Percentiles rank a stretch among this genome's conserved stretches.
Conservation (phyloP, 225 moss, liverwort and hornwort species). For the Takakia lepidozioides region DNA sequence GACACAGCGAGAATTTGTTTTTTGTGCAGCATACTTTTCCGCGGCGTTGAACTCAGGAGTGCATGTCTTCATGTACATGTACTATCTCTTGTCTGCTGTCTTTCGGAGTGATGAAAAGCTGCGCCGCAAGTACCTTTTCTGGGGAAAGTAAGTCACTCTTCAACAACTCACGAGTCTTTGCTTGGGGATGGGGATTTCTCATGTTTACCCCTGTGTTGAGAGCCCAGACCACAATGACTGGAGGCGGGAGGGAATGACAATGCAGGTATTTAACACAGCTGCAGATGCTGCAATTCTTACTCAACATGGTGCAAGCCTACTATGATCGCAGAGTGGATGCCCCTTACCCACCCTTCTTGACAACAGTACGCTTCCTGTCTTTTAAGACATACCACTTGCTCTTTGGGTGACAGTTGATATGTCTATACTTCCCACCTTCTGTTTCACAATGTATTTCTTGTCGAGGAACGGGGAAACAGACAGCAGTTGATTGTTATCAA, state of each 20-base stretch:
- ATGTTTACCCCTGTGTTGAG: too few species aligned
- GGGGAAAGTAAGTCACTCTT: constrained; percentile 67
- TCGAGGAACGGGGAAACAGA: too few species aligned
- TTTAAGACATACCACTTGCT: too few species aligned
- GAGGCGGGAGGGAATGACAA: not conserved
- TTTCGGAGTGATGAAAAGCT: constrained; percentile 64
- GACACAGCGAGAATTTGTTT: too few species aligned
- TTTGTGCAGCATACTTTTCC: constrained; percentile 83
- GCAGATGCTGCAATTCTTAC: constrained; percentile 93
- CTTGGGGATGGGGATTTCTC: too few species aligned
- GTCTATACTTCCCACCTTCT: too few species aligned
- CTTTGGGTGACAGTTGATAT: too few species aligned
- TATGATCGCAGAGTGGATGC: constrained; percentile 40
- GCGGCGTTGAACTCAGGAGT: constrained; percentile 94
- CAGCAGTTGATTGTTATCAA: too few species aligned
- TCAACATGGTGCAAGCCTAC: constrained; percentile 85
- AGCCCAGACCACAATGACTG: too few species aligned
- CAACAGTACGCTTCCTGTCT: constrained; percentile 20
- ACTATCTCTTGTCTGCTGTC: constrained; percentile 80
- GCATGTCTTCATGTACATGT: constrained; percentile 91
- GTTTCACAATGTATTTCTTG: too few species aligned
- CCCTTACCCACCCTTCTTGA: constrained; percentile 65
- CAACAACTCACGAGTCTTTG: too few species aligned
- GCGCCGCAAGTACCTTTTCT: constrained; percentile 90
- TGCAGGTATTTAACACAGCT: constrained; percentile 90